Evolutionary conservation across 176 grass and related monocot species (phyloP).

Genomic region (Oropetium thomaeum): DNA sequence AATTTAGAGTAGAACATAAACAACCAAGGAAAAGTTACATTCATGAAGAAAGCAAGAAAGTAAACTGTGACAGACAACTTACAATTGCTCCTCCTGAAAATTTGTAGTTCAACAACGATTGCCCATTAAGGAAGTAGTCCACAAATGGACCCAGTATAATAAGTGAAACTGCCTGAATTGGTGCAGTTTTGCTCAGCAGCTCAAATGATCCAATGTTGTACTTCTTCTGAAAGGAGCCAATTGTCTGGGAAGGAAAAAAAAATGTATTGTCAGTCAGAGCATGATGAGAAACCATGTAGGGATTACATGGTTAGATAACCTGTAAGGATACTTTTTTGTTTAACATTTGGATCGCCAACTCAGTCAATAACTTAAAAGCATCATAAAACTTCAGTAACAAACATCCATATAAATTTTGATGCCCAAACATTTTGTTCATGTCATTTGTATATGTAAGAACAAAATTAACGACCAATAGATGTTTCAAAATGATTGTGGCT

Average conservation of each 20-base stretch:
- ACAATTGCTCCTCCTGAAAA: conserved; percentile 83
- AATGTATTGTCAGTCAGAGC: not conserved
- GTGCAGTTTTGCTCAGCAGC: conserved; percentile 83
- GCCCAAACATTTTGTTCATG: not conserved
- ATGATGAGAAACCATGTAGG: not conserved
- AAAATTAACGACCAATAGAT: not conserved
- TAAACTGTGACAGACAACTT: conserved; percentile 40
- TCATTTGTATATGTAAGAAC: not conserved
- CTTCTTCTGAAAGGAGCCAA: conserved; percentile 92
- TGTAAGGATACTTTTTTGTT: not conserved
- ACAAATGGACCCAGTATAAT: conserved; percentile 78
- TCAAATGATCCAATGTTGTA: conserved; percentile 97
- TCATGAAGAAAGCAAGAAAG: not conserved
- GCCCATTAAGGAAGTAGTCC: conserved; percentile 82
- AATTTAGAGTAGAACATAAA: conserved; percentile 19
- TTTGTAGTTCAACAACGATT: conserved; percentile 64
- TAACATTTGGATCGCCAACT: not conserved
- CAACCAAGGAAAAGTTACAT: not conserved
- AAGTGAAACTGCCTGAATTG: conserved; percentile 84
- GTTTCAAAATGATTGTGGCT: not conserved
- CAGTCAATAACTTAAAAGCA: conserved; percentile 1
- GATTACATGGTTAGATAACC: not conserved
- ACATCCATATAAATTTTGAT: conserved; percentile 9
- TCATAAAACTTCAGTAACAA: not conserved
- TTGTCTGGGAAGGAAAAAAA: conserved; percentile 58